Percentiles rank a stretch among this genome's conserved stretches.
Conservation (phyloP, 495 filamentous ascomycete genomes). For the Viridothelium virens region DNA sequence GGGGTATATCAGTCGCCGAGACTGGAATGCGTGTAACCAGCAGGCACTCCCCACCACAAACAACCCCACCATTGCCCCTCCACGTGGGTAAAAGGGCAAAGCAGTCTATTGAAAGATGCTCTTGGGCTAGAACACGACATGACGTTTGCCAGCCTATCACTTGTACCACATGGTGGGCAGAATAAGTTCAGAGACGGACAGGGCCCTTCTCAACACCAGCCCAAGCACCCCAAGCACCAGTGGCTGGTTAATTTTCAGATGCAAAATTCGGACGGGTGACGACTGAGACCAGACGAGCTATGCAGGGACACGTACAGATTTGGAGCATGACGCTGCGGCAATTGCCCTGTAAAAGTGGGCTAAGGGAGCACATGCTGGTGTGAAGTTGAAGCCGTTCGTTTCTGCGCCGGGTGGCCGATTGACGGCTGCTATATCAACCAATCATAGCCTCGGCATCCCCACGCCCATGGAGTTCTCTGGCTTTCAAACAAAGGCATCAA, state of each 20-base stretch:
- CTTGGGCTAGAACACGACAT: not conserved
- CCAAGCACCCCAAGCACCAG: not conserved
- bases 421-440: not conserved
- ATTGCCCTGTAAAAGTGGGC: not conserved
- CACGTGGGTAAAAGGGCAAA: not conserved
- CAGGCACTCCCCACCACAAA: not conserved
- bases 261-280: not conserved
- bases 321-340: not conserved
- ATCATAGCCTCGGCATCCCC: not conserved
- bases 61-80: slow-evolving; percentile 10
- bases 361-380: not conserved
- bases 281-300: not conserved
- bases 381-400: slow-evolving; percentile 6
- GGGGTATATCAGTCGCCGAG: slow-evolving; percentile 11
- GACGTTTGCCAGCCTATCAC: slow-evolving; percentile 4
- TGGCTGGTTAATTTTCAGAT: not conserved
- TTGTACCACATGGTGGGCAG: slow-evolving; percentile 8
- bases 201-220: not conserved
- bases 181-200: not conserved
- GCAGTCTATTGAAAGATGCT: not conserved
- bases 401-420: not conserved
- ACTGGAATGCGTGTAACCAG: not conserved
- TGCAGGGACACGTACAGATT: not conserved
- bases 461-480: not conserved
- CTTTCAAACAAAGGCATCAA: not conserved